Percentiles rank a stretch among this genome's conserved stretches.
These are phyloP conservation scores for Taiozyma sp. DNA, from an alignment of 1,139 yeast species.

Conservation along the genomic window DNA sequence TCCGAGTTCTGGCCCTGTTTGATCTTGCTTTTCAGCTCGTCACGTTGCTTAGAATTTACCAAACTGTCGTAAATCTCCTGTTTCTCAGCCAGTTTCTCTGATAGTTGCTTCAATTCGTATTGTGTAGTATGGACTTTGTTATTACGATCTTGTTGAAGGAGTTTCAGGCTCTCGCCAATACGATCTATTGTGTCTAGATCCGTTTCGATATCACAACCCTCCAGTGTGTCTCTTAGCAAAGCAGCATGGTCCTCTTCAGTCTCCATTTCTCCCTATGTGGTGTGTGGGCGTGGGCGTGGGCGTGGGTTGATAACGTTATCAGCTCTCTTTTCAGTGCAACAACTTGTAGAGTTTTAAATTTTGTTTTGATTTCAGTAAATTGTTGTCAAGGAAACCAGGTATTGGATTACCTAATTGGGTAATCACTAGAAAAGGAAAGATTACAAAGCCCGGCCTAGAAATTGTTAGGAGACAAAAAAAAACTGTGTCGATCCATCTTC, in stretches of 20 bases:
- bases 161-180: slow-evolving; percentile 36
- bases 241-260: slow-evolving; percentile 30
- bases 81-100: slow-evolving; percentile 21
- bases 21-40: slow-evolving; percentile 15
- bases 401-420: background rate
- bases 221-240: slow-evolving; percentile 37
- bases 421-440: background rate
- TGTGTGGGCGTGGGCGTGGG: background rate
- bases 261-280: background rate
- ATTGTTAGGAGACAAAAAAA: background rate
- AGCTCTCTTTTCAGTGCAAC: background rate
- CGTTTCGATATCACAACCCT: slow-evolving; percentile 47
- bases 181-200: slow-evolving; percentile 47
- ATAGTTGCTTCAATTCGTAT: slow-evolving; percentile 19
- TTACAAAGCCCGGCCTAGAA: background rate
- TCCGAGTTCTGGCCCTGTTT: slow-evolving; percentile 17
- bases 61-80: slow-evolving; percentile 7
- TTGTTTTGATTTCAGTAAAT: background rate
- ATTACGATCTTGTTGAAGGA: slow-evolving; percentile 25
- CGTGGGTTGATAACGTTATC: background rate
- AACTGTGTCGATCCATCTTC: background rate
- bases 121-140: slow-evolving; percentile 28
- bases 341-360: background rate
- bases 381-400: background rate
- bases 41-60: slow-evolving; percentile 12